Base-by-base conservation (phyloP, 345 rosid species). In the Raphanus sativus region DNA sequence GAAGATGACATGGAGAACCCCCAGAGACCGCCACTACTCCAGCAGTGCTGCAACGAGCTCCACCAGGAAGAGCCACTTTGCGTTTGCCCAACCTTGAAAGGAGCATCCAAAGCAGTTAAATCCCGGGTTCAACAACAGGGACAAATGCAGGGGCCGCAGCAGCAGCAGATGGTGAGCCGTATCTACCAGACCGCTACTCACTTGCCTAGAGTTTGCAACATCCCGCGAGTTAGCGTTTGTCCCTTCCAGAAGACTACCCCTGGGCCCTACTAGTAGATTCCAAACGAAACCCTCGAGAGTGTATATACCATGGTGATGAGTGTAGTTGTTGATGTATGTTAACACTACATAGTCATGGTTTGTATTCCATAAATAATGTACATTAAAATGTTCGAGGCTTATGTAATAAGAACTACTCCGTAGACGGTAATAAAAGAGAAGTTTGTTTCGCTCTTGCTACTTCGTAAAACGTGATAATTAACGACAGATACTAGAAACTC, bases 41-140 rank as follows among this genome's bases (percentile, higher is more conserved):
- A 68, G 62, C 4, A 68, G 21, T 78, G 81, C 81, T 72, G 81
- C 26, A 72, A 24, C 21, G 76, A 77, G 76, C 76, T 77, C 48
- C 32, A 1, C 0, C 62, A 77, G 25, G 62, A 56, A 25, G 76
- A 71, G 2, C 17, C 60, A 16, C 12, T 1, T 0, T 77, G 81
- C 25, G 81, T 77, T 24, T 77, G 72, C 81, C 71, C 54, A 25
- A 71, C 67, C 62, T 71, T 77, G 72, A 65, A 65, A 71, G 30
- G 2, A 7, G 72, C 72, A 2, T 66, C 81, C n/a, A 40, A 6
- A 45, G 62, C 50, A 1, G 62, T 77, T 58, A 58, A 67, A 32
- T 0, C 0, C 1, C 71, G 65, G 25, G 17, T 38, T 21, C 67
- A 24, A 8, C 8, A 40, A 40, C 52, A 45, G 1, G 52, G 52